Evolutionary conservation across 305 asterid genomes (phyloP).

Genomic region (Plantago lanceolata): DNA sequence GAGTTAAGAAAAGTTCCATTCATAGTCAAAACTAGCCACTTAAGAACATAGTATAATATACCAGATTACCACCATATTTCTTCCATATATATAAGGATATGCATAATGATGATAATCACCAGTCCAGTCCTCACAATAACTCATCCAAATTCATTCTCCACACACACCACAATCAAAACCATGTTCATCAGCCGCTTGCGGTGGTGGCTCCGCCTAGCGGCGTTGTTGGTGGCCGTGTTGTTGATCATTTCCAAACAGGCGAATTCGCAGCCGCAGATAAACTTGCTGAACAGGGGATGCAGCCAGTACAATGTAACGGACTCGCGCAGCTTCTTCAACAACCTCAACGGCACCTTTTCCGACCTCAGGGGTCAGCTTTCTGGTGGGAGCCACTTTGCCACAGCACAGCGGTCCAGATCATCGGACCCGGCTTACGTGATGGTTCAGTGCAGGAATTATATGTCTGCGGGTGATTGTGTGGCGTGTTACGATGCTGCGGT

Average conservation of each 20-base stretch:
- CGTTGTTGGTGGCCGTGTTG: conserved; percentile 22
- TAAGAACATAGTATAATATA: too few relatives aligned
- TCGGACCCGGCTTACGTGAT: conserved; percentile 64
- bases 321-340: conserved; percentile 37
- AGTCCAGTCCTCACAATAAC: too few relatives aligned
- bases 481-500: conserved; percentile 72
- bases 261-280: conserved; percentile 48
- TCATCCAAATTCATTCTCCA: too few relatives aligned
- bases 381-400: conserved; percentile 44
- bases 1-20: too few relatives aligned
- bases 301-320: conserved; percentile 59
- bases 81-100: too few relatives aligned
- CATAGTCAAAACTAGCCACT: too few relatives aligned
- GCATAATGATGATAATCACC: too few relatives aligned
- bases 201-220: conserved; percentile 23
- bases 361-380: conserved; percentile 50
- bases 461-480: conserved; percentile 56
- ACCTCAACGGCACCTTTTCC: conserved; percentile 58
- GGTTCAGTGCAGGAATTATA: conserved; percentile 76
- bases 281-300: conserved; percentile 54
- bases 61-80: too few relatives aligned
- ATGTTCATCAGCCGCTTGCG: neutral
- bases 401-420: conserved; percentile 48
- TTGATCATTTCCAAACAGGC: conserved; percentile 18
- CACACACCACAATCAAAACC: neutral